phyloP scores from a whole-genome alignment of 2,329 filamentous ascomycete species.

The Cladobotryum mycophilum region DNA sequence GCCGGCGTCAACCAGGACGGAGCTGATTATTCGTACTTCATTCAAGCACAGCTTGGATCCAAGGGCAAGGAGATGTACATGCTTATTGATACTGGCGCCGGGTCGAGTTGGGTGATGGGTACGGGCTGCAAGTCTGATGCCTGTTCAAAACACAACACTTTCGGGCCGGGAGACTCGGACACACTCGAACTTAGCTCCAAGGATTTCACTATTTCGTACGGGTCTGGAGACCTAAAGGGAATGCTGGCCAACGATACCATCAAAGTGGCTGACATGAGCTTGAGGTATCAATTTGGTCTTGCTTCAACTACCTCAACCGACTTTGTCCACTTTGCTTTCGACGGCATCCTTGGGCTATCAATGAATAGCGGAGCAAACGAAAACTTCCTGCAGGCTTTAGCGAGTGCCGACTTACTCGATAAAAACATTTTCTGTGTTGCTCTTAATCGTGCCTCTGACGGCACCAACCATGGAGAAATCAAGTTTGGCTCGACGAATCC shows the following conservation, averaged over 20 bases:
- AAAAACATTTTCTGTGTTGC: constrained; percentile 66
- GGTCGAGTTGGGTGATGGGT: constrained; percentile 80
- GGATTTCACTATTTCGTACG: constrained; percentile 65
- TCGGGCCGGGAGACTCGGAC: constrained; percentile 59
- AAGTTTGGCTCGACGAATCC: constrained; percentile 67
- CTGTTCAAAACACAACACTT: constrained; percentile 64
- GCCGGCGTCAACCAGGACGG: constrained; percentile 58
- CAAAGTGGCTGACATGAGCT: constrained; percentile 56
- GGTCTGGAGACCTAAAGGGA: constrained; percentile 68
- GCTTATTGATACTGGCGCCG: constrained; percentile 60
- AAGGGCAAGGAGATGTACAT: constrained; percentile 49
- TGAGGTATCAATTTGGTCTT: constrained; percentile 65
- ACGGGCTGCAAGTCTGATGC: constrained; percentile 58
- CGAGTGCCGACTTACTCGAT: constrained; percentile 47
- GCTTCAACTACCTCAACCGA: constrained; percentile 65
- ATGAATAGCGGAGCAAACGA: constrained; percentile 53
- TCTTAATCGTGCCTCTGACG: constrained; percentile 61
- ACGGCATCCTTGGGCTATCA: constrained; percentile 78
- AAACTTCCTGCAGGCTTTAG: constrained; percentile 61
- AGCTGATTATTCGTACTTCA: constrained; percentile 60
- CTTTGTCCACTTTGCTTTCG: constrained; percentile 74
- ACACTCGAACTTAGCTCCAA: constrained; percentile 49
- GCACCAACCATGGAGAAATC: constrained; percentile 65
- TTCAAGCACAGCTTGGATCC: constrained; percentile 52
- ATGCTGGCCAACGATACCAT: constrained; percentile 60